Evolutionary conservation across 352 stramenopile species (phyloP).

Genomic region (Globisporangium echinulatum): DNA sequence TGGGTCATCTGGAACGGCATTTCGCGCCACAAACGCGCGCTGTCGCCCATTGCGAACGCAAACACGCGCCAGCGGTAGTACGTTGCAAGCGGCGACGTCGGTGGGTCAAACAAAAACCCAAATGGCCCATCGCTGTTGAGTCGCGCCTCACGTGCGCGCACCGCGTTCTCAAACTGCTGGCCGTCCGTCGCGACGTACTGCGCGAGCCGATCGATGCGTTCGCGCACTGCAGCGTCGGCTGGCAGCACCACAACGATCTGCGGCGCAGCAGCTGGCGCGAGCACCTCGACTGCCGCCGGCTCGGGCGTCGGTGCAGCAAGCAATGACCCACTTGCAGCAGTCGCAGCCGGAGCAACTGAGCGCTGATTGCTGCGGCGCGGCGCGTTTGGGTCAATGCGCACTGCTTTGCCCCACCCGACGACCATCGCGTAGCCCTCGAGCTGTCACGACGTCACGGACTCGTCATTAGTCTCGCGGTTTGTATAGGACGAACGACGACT

Average conservation of each 20-base stretch:
- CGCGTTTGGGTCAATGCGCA: constrained; percentile 53
- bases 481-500: no score
- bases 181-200: constrained; percentile 57
- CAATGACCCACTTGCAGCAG: constrained; percentile 8
- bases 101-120: constrained; percentile 39
- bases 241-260: constrained; percentile 39
- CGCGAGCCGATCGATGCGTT: constrained; percentile 46
- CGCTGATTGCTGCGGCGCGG: constrained; percentile 5
- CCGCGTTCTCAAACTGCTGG: constrained; percentile 55
- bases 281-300: not conserved
- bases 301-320: constrained; percentile 3
- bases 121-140: constrained; percentile 30
- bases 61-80: constrained; percentile 80
- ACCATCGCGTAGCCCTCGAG: constrained; percentile 69
- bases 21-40: constrained; percentile 33
- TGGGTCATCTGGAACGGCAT: constrained; percentile 57
- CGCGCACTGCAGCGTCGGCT: constrained; percentile 17
- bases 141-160: constrained; percentile 34
- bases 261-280: not conserved
- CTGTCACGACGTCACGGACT: constrained; percentile 20
- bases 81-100: constrained; percentile 15
- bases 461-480: constrained; percentile 3
- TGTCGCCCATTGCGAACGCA: constrained; percentile 64
- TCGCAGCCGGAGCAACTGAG: not conserved
- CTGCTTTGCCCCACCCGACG: constrained; percentile 76